Conservation (phyloP, 176 grass and related monocot genomes). For the barley (Hordeum vulgare) region DNA sequence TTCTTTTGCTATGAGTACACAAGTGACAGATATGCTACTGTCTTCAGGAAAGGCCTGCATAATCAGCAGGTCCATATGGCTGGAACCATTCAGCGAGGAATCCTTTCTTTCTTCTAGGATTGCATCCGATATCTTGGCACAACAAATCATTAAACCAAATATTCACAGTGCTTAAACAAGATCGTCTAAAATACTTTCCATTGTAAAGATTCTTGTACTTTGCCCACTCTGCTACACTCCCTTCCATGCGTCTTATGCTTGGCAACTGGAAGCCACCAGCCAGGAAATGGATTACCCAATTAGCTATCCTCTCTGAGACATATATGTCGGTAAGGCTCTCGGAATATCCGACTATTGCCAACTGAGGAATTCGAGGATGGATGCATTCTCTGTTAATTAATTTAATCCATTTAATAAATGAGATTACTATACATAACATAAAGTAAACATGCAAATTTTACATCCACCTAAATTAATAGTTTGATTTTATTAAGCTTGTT, state of each 20-base stretch:
- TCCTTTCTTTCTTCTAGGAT: slow-evolving; percentile 72
- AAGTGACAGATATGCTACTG: background rate
- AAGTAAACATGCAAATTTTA: background rate
- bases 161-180: slow-evolving; percentile 59
- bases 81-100: slow-evolving; percentile 73
- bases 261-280: slow-evolving; percentile 47
- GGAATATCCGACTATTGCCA: slow-evolving; percentile 76
- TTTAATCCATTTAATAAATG: slow-evolving; percentile 1
- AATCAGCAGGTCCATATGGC: slow-evolving; percentile 66
- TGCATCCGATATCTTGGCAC: slow-evolving; percentile 68
- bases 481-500: background rate
- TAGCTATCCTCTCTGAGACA: slow-evolving; percentile 59
- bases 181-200: slow-evolving; percentile 41
- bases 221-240: slow-evolving; percentile 57
- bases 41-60: slow-evolving; percentile 36
- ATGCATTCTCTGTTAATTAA: slow-evolving; percentile 59
- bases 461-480: background rate
- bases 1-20: background rate
- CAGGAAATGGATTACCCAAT: slow-evolving; percentile 66
- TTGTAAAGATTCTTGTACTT: slow-evolving; percentile 63
- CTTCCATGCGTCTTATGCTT: slow-evolving; percentile 74
- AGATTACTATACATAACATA: background rate
- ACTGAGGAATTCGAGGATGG: slow-evolving; percentile 64
- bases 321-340: slow-evolving; percentile 66
- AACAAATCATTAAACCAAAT: slow-evolving; percentile 83